Evolutionary conservation across 305 asterid genomes (phyloP).

Genomic region (Withania somnifera): DNA sequence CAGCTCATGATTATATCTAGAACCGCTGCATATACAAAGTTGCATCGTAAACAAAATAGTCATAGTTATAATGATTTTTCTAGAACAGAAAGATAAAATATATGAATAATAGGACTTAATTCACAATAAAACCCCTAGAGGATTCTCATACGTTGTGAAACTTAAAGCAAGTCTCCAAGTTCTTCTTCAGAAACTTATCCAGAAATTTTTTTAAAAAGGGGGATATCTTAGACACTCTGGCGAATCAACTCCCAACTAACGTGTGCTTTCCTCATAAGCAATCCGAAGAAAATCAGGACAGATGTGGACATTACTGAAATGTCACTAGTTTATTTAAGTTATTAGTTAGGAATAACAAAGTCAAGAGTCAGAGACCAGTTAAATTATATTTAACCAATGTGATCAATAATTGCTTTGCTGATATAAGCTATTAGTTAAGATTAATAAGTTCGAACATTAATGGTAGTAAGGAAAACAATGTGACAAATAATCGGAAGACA

Average conservation of each 20-base stretch:
- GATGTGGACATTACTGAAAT: neutral
- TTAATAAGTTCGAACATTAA: neutral
- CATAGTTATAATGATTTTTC: neutral
- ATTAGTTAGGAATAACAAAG: neutral
- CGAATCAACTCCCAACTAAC: neutral
- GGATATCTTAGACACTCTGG: neutral
- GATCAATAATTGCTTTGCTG: neutral
- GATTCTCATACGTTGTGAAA: neutral
- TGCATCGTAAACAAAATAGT: neutral
- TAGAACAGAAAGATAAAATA: neutral
- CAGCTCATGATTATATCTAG: conserved; percentile 74
- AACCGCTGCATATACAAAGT: conserved; percentile 51
- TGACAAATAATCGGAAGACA: neutral
- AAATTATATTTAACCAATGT: neutral
- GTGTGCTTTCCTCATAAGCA: neutral
- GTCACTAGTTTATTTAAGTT: neutral
- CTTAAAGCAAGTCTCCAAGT: neutral
- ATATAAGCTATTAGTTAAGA: neutral
- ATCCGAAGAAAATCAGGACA: neutral
- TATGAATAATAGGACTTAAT: neutral
- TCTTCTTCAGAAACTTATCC: neutral
- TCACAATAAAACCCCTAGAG: neutral
- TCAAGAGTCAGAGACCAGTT: neutral
- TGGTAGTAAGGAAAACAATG: neutral
- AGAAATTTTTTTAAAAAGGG: neutral